Conservation (phyloP, 345 rosid species). For the Eucalyptus grandis region DNA sequence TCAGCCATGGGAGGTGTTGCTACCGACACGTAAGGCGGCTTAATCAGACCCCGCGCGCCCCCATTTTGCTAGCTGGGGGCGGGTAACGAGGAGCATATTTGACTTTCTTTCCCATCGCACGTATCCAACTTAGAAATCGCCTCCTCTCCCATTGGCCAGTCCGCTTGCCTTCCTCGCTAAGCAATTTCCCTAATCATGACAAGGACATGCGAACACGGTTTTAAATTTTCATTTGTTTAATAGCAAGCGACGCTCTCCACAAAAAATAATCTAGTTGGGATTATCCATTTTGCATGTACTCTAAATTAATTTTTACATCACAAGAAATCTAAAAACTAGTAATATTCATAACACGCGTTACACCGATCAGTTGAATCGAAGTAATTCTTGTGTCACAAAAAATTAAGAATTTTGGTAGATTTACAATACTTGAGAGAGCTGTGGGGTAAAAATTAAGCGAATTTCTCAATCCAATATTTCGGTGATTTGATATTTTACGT, state of each 20-base stretch:
- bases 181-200: neutral
- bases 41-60: neutral
- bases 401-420: neutral
- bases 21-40: neutral
- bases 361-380: fast-evolving
- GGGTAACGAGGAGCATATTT: neutral
- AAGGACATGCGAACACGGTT: neutral
- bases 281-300: too few relatives aligned
- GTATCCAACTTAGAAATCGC: neutral
- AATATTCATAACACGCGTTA: fast-evolving
- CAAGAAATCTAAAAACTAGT: neutral
- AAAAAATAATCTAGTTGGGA: too few relatives aligned
- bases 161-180: neutral
- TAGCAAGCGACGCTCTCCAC: neutral
- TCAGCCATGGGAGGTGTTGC: neutral
- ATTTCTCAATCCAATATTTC: neutral
- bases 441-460: fast-evolving
- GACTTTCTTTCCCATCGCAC: neutral
- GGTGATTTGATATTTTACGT: neutral
- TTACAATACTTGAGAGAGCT: neutral
- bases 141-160: neutral
- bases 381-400: fast-evolving
- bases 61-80: neutral
- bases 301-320: fast-evolving
- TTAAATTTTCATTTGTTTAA: neutral